Evolutionary conservation across 441 rosid species (phyloP).

Genomic region (Erysimum cheiri): DNA sequence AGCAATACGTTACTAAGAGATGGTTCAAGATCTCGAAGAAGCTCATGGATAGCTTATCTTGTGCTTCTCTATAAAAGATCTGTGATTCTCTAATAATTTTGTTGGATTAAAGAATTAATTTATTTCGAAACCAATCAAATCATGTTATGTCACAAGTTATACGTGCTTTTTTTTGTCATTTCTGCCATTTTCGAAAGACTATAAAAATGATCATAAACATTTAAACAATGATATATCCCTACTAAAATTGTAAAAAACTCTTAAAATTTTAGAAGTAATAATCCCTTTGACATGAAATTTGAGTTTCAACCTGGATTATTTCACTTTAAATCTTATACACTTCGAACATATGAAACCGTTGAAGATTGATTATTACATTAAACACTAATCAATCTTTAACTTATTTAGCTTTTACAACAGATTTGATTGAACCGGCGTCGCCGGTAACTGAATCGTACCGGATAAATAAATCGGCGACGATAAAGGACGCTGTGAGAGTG

Average conservation of each 20-base stretch:
- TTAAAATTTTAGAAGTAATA: neutral
- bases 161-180: no score
- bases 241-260: no score
- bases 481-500: conserved; percentile 53
- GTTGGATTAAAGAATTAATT: neutral
- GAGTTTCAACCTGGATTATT: neutral
- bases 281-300: no score
- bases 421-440: conserved; percentile 49
- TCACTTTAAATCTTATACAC: neutral
- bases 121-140: neutral
- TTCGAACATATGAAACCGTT: neutral
- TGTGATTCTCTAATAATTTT: neutral
- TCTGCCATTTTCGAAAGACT: neutral
- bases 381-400: neutral
- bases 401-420: conserved; percentile 49
- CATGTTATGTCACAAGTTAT: neutral
- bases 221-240: no score
- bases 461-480: conserved; percentile 64
- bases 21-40: conserved; percentile 15
- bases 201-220: neutral
- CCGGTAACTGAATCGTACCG: conserved; percentile 67
- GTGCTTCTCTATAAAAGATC: conserved; percentile 5
- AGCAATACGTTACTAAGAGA: conserved; percentile 28
- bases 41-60: conserved; percentile 15
- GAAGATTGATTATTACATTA: neutral